A percentile compares a stretch with the other conserved stretches of the same genome.
phyloP scores from a whole-genome alignment of 805 yeast species.

The Candida piceae region DNA sequence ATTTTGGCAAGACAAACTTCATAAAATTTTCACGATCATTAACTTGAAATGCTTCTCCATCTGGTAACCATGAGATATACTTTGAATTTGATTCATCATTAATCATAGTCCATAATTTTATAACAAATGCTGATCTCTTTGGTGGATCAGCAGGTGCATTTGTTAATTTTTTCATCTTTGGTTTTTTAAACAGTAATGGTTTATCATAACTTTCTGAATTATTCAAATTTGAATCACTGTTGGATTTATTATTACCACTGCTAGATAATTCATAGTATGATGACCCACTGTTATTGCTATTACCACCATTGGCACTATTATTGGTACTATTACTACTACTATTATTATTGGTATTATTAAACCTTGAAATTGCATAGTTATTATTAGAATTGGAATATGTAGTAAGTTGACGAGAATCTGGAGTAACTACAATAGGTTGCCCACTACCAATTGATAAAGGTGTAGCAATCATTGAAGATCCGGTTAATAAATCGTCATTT shows the following conservation, averaged over 20 bases:
- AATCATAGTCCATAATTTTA: constrained; percentile 93
- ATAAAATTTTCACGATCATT: constrained; percentile 80
- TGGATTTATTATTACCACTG: neutral
- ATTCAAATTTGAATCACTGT: neutral
- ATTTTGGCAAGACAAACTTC: constrained; percentile 78
- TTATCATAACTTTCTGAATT: constrained; percentile 1
- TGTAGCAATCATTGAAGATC: constrained; percentile 9
- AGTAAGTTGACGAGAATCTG: constrained; percentile 3
- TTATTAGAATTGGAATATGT: constrained; percentile 1
- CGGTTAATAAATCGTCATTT: constrained; percentile 6
- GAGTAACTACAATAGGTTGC: constrained; percentile 2
- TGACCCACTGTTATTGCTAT: no score
- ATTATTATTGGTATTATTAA: constrained; percentile 2
- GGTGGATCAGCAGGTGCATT: constrained; percentile 19
- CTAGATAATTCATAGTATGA: constrained; percentile 10
- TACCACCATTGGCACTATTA: neutral
- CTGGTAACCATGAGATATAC: constrained; percentile 77
- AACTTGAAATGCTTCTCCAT: constrained; percentile 83
- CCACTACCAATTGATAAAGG: constrained; percentile 9
- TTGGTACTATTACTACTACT: constrained; percentile 5
- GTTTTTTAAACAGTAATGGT: constrained; percentile 18
- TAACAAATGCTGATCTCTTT: constrained; percentile 88
- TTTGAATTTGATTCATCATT: constrained; percentile 69
- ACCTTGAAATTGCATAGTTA: constrained; percentile 10
- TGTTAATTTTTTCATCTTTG: constrained; percentile 20